A percentile compares a stretch with the other conserved stretches of the same genome.
Conservation (phyloP, 345 rosid species). For the Firmiana major region DNA sequence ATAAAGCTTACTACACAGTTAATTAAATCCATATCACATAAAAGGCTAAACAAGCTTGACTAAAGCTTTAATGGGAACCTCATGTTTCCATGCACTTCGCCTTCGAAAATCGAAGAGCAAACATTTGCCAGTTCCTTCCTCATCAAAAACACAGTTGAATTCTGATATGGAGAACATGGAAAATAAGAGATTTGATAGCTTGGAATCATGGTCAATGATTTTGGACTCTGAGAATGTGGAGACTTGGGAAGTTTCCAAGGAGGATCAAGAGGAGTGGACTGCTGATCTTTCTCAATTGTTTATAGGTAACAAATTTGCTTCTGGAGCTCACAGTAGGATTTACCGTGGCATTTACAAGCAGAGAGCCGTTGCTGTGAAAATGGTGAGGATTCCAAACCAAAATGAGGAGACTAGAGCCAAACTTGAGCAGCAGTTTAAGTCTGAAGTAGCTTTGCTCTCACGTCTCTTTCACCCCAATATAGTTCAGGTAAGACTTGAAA, state of each 20-base stretch:
- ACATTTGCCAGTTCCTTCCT: constrained; percentile 41
- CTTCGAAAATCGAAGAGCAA: constrained; percentile 55
- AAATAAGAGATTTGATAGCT: constrained; percentile 85
- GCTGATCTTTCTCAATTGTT: constrained; percentile 98
- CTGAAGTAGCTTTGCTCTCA: constrained; percentile 93
- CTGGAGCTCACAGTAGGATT: constrained; percentile 90
- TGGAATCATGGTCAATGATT: constrained; percentile 99
- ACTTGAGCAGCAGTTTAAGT: constrained; percentile 94
- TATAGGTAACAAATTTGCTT: constrained; percentile 96
- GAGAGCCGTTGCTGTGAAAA: constrained; percentile 95
- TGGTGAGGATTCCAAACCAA: constrained; percentile 92
- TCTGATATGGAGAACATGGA: constrained; percentile 78
- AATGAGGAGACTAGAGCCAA: constrained; percentile 68
- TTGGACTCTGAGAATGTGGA: constrained; percentile 93
- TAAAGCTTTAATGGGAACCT: constrained; percentile 45
- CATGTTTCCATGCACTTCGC: constrained; percentile 76
- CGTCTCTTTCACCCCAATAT: constrained; percentile 91
- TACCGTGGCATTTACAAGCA: constrained; percentile 96
- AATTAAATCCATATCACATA: neutral
- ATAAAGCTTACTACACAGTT: neutral
- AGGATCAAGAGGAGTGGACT: constrained; percentile 93
- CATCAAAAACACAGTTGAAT: constrained; percentile 44
- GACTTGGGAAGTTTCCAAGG: constrained; percentile 84
- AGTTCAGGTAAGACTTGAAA: constrained; percentile 49
- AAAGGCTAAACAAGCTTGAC: neutral